phyloP scores from a whole-genome alignment of 2,329 filamentous ascomycete species.

The Ophiostoma ulmi region DNA sequence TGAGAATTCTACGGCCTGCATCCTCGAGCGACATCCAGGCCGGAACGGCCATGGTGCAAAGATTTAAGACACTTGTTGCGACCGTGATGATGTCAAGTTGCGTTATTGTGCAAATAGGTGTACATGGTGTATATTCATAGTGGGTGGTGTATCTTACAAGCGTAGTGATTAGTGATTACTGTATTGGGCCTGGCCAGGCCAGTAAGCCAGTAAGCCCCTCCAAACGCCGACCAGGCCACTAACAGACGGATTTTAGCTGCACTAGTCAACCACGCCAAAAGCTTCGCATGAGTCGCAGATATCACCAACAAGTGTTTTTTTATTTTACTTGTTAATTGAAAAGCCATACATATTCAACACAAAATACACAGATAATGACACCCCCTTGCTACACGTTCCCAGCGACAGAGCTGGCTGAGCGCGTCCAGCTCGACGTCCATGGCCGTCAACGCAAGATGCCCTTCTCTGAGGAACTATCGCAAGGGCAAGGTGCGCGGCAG shows the following conservation, averaged over 20 bases:
- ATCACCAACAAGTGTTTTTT: not conserved
- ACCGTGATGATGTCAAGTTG: not conserved
- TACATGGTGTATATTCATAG: not conserved
- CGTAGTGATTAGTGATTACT: not conserved
- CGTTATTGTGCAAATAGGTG: not conserved
- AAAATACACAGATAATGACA: constrained; percentile 42
- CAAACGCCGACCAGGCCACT: constrained; percentile 5
- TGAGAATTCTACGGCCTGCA: constrained; percentile 47
- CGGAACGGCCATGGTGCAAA: constrained; percentile 18
- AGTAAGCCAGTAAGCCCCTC: not conserved
- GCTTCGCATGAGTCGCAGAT: not conserved
- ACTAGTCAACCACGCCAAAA: not conserved
- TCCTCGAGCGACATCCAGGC: constrained; percentile 33
- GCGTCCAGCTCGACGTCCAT: constrained; percentile 45
- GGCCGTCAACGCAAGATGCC: constrained; percentile 51
- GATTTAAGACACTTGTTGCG: not conserved
- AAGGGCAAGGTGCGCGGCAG: not conserved
- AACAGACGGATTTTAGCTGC: not conserved
- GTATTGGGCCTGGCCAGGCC: not conserved
- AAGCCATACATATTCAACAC: not conserved
- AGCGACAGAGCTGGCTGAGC: constrained; percentile 46
- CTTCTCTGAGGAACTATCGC: not conserved
- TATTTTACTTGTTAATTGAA: not conserved
- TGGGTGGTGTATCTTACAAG: not conserved
- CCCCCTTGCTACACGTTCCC: constrained; percentile 54